These are phyloP conservation scores for Hypoxylon sp. DNA, from an alignment of 2,329 filamentous ascomycete species.

Conservation along the genomic window DNA sequence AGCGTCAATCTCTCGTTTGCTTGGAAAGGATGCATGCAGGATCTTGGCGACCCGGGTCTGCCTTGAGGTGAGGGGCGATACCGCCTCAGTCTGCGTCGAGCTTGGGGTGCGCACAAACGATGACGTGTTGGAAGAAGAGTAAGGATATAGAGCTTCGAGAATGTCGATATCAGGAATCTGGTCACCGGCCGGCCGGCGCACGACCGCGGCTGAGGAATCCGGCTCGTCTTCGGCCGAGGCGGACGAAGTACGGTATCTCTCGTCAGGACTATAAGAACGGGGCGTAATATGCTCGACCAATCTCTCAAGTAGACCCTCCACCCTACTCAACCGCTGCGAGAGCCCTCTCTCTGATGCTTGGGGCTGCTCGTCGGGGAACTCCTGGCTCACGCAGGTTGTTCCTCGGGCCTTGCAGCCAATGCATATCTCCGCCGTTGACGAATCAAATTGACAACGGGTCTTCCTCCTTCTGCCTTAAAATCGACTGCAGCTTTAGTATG, in stretches of 20 bases:
- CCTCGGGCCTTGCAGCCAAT: conserved; percentile 55
- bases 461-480: conserved; percentile 54
- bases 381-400: conserved; percentile 55
- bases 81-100: conserved; percentile 32
- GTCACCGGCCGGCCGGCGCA: conserved; percentile 43
- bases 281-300: conserved; percentile 52
- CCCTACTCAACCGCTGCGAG: conserved; percentile 53
- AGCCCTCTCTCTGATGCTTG: conserved; percentile 50
- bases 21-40: conserved; percentile 48
- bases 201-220: conserved; percentile 38
- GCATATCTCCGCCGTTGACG: conserved; percentile 52
- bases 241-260: conserved; percentile 39
- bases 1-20: conserved; percentile 46
- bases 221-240: conserved; percentile 42
- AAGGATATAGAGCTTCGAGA: conserved; percentile 38
- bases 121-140: conserved; percentile 24
- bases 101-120: conserved; percentile 29
- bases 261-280: conserved; percentile 38
- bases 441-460: conserved; percentile 56
- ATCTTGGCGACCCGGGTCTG: conserved; percentile 46
- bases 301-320: conserved; percentile 58
- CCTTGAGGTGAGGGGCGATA: conserved; percentile 38
- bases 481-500: conserved; percentile 1
- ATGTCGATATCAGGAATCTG: conserved; percentile 45
- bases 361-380: conserved; percentile 51